Conservation (phyloP, 2,329 filamentous ascomycete species). For the Epichloe aotearoae region DNA sequence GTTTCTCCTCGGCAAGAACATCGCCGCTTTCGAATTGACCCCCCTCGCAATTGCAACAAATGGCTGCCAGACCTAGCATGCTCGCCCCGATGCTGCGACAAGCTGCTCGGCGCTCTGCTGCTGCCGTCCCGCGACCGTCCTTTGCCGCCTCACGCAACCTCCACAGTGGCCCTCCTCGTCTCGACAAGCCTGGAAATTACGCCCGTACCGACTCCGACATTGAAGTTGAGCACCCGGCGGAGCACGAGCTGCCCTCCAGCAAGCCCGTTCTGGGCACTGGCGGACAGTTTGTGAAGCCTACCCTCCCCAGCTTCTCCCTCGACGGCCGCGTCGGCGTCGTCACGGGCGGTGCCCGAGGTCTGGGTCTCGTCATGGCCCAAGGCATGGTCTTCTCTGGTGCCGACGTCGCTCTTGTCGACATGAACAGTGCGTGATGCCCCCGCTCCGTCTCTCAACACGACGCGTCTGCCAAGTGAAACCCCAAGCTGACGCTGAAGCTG, state of each 20-base stretch:
- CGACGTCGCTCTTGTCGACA: constrained; percentile 81
- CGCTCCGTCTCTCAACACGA: neutral
- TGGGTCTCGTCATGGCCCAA: constrained; percentile 88
- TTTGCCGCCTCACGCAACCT: constrained; percentile 12
- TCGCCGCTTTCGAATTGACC: no score
- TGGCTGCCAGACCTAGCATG: no score
- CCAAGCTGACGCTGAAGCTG: neutral
- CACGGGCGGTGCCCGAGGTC: constrained; percentile 77
- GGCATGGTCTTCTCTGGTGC: constrained; percentile 79
- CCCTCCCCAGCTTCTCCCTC: constrained; percentile 73
- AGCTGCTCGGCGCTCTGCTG: no score
- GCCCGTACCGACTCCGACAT: constrained; percentile 72
- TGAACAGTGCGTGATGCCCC: constrained; percentile 52
- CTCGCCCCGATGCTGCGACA: no score
- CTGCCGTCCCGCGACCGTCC: no score
- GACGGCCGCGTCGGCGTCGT: constrained; percentile 74
- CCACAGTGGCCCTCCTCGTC: constrained; percentile 20
- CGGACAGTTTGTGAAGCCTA: constrained; percentile 72
- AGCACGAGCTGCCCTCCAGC: constrained; percentile 58
- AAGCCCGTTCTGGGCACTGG: constrained; percentile 61
- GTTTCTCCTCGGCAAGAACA: no score
- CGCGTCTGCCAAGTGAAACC: neutral
- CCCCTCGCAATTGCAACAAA: no score
- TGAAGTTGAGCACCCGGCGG: constrained; percentile 64
- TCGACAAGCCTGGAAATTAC: constrained; percentile 45